Evolutionary conservation across 176 grass and related monocot genomes (phyloP).

Genomic region (Oryza coarctata): DNA sequence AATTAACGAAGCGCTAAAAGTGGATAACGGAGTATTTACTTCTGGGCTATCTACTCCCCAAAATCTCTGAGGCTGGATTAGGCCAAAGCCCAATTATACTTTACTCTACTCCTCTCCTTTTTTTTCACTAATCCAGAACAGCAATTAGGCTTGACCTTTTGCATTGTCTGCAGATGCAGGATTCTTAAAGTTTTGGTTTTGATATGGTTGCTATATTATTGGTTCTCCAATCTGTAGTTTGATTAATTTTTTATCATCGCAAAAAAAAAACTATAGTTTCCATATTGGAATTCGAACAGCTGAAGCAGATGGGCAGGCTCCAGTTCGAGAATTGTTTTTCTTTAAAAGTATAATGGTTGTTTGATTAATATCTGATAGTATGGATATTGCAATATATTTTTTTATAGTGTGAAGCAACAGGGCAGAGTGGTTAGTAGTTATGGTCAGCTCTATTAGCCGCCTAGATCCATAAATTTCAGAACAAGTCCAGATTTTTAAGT

Average conservation of each 20-base stretch:
- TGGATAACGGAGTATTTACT: neutral
- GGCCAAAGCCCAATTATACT: neutral
- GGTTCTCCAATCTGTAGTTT: neutral
- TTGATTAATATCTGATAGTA: neutral
- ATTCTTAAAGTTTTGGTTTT: neutral
- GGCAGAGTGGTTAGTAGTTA: conserved; percentile 2
- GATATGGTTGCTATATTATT: neutral
- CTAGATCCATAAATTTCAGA: neutral
- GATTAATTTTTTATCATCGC: neutral
- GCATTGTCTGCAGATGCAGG: neutral
- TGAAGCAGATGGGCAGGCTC: neutral
- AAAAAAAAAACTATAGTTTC: neutral
- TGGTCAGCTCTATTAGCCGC: neutral
- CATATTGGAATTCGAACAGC: neutral
- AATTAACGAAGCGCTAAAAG: neutral
- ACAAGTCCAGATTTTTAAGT: neutral
- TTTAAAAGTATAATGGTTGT: neutral
- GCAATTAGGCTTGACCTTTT: too few relatives aligned
- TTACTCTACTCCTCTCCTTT: neutral
- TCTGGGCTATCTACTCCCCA: neutral
- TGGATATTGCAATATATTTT: too few relatives aligned
- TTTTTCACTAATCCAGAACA: neutral
- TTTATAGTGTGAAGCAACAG: neutral
- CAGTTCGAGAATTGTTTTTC: neutral
- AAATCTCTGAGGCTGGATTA: neutral